Evolutionary conservation across 768 basidiomycete genomes (phyloP).

Genomic region (Leucosporidium yakuticum): DNA sequence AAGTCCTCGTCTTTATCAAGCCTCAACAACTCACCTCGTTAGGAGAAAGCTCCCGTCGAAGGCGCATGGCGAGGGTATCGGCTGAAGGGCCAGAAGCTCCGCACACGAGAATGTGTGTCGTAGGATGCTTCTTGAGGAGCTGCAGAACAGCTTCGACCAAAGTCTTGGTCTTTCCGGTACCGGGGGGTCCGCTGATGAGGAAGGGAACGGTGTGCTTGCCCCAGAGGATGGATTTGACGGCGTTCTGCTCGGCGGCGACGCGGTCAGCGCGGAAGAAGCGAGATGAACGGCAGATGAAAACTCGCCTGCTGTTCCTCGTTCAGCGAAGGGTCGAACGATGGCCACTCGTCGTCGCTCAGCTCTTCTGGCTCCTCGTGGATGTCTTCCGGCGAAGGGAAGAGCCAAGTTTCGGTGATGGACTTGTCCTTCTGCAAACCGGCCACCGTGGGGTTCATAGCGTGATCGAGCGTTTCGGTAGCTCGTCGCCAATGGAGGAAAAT

Average conservation of each 20-base stretch:
- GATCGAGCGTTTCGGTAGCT: conserved; percentile 6
- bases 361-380: not conserved
- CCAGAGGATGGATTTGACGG: conserved; percentile 37
- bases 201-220: conserved; percentile 37
- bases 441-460: not conserved
- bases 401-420: conserved; percentile 34
- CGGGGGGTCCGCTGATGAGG: conserved; percentile 44
- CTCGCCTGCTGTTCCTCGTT: conserved; percentile 42
- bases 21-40: conserved; percentile 1
- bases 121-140: conserved; percentile 37
- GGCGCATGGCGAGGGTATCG: conserved; percentile 43
- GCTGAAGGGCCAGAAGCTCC: conserved; percentile 44
- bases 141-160: conserved; percentile 41
- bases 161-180: conserved; percentile 38
- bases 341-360: not conserved
- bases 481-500: conserved; percentile 21
- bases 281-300: not conserved
- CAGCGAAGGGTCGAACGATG: conserved; percentile 38
- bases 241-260: conserved; percentile 21
- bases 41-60: conserved; percentile 31
- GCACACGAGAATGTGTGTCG: conserved; percentile 41
- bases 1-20: too few species aligned
- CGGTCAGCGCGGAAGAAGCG: not conserved
- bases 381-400: conserved; percentile 38
- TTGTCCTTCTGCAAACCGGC: not conserved